Evolutionary conservation across 805 yeast species (phyloP).

Genomic region (Lipomyces lipofer): DNA sequence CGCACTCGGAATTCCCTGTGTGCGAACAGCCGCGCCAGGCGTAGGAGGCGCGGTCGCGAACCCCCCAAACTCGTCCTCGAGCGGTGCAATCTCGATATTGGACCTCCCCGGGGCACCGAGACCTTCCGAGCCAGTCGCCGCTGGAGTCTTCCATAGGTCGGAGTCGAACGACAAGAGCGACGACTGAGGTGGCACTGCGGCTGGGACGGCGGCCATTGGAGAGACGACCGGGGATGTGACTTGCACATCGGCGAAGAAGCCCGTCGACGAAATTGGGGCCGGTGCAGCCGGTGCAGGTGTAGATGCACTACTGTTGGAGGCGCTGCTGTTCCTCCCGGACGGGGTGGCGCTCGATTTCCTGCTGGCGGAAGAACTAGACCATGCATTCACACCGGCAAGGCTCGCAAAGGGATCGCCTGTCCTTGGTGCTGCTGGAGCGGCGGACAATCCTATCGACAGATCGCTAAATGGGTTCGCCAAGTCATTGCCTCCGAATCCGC

Average conservation of each 20-base stretch:
- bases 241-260: conserved; percentile 19
- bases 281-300: not conserved
- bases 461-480: conserved; percentile 23
- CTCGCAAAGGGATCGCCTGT: conserved; percentile 21
- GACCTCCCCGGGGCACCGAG: not conserved
- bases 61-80: conserved; percentile 11
- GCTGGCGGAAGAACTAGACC: not conserved
- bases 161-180: conserved; percentile 19
- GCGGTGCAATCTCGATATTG: conserved; percentile 20
- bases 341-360: not conserved
- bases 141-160: conserved; percentile 3
- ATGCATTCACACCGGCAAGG: too few relatives aligned
- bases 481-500: conserved; percentile 7
- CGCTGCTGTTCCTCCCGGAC: too few relatives aligned
- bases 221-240: conserved; percentile 15
- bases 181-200: conserved; percentile 20
- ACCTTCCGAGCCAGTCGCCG: not conserved
- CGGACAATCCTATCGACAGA: conserved; percentile 10
- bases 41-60: conserved; percentile 12
- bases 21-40: conserved; percentile 5
- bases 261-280: not conserved
- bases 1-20: conserved; percentile 19
- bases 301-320: too few relatives aligned
- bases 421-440: conserved; percentile 5
- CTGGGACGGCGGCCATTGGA: conserved; percentile 6